Percentiles rank a stretch among this genome's conserved stretches.
phyloP scores from a whole-genome alignment of 2,329 filamentous ascomycete genomes.

The Microdochium bolleyi region DNA sequence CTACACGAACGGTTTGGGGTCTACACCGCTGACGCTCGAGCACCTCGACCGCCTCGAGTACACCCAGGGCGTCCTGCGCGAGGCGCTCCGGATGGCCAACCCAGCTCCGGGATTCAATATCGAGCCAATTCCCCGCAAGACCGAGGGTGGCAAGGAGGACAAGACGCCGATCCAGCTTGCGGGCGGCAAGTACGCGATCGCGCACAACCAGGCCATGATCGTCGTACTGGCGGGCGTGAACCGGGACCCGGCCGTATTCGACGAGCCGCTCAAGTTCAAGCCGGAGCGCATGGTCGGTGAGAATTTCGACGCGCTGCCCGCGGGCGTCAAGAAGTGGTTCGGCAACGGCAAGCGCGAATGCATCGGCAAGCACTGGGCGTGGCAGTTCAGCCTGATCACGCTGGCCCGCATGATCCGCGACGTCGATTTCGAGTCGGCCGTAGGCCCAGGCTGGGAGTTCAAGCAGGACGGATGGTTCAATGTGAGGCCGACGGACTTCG shows the following conservation, averaged over 20 bases:
- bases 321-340: constrained; percentile 39
- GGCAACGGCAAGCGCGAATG: constrained; percentile 44
- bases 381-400: constrained; percentile 33
- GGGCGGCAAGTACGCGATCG: constrained; percentile 39
- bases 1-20: constrained; percentile 22
- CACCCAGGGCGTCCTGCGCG: constrained; percentile 43
- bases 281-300: constrained; percentile 42
- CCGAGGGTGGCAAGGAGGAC: constrained; percentile 19
- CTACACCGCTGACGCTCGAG: constrained; percentile 31
- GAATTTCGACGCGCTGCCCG: constrained; percentile 31
- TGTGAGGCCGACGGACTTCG: constrained; percentile 37
- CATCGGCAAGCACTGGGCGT: constrained; percentile 42
- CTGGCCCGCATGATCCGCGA: constrained; percentile 33
- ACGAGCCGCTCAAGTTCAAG: constrained; percentile 33
- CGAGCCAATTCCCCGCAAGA: constrained; percentile 30
- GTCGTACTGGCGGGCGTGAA: constrained; percentile 41
- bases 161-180: constrained; percentile 36
- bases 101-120: constrained; percentile 49
- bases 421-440: constrained; percentile 35
- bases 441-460: constrained; percentile 27
- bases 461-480: constrained; percentile 46
- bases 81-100: constrained; percentile 45
- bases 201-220: constrained; percentile 40
- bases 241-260: constrained; percentile 38
- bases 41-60: constrained; percentile 45